Evolutionary conservation across 257 asterid genomes (phyloP), one percentile per base, ranked within the genome.

Genomic region (Plantago elongata): DNA sequence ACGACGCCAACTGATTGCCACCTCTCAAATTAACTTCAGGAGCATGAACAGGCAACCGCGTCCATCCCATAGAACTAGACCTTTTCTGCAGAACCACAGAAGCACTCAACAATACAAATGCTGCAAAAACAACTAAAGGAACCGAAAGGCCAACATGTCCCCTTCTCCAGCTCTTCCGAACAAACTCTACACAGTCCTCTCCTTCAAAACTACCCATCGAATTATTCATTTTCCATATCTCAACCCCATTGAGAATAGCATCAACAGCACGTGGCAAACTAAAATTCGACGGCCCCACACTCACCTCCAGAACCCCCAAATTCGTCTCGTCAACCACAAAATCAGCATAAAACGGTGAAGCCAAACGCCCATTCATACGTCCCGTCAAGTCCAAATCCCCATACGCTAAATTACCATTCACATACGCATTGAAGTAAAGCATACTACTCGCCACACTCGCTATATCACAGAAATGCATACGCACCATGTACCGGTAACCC

Each of bases 291-390:
- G 97, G 96, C 22, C 99, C 97, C 30, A 93, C 85, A 15, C 90
- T 69, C 63, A 93, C 73, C 9, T 70, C 73, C 69, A 93, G 56
- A 29, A 67, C 61, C 57, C 76, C 81, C 0, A 79, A 74, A 72
- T 60, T 74, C 37, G 52, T 65, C 45, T 56, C 82, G 18, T 82
- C 83, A 43, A 87, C 86, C 13, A 89, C 75, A 40, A 87, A 82
- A 75, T 93, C 99, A 62, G 96, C 92, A 69, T 87, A 93, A 67
- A 87, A 93, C 1, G 99, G 99, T 0, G 99, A 87, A 7, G 99
- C 99, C 74, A 93, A 52, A 51, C 66, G 52, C 40, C 74, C 48
- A 67, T 73, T 61, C 0, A 97, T 84, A 7, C 78, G 64, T 17
- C 13, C 9, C 4, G 97, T 73, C 47, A 89, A 68, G 61, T 93